These are phyloP conservation scores for Endothia cerciana DNA, from an alignment of 2,329 filamentous ascomycete genomes.

Conservation along the genomic window DNA sequence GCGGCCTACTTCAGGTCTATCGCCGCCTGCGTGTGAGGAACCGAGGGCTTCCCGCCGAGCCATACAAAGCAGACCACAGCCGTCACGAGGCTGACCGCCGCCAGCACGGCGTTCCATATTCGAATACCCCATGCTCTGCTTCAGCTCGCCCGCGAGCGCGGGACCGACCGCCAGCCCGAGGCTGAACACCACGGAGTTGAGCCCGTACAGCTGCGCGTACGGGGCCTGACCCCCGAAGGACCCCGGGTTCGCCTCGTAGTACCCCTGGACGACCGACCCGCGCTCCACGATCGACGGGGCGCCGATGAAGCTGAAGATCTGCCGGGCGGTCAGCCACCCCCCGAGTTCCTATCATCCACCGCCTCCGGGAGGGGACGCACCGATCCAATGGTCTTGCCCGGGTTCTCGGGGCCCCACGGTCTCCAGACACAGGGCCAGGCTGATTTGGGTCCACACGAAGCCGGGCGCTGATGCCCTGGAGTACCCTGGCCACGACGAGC, in stretches of 20 bases:
- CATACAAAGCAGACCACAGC: conserved; percentile 48
- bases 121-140: conserved; percentile 57
- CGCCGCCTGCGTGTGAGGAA: conserved; percentile 11
- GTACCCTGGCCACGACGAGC: conserved; percentile 54
- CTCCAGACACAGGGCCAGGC: conserved; percentile 61
- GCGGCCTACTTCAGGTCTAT: not conserved
- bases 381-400: conserved; percentile 65
- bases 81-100: conserved; percentile 48
- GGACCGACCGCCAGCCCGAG: conserved; percentile 64
- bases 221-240: conserved; percentile 61
- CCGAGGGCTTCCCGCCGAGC: conserved; percentile 48
- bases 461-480: conserved; percentile 62
- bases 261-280: conserved; percentile 57
- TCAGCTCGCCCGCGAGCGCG: conserved; percentile 55
- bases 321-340: conserved; percentile 9
- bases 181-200: conserved; percentile 67
- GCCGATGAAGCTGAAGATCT: conserved; percentile 62
- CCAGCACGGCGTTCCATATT: conserved; percentile 60
- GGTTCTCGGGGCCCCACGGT: conserved; percentile 56
- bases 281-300: conserved; percentile 61
- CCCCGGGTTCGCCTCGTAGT: conserved; percentile 56
- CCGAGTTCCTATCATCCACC: not conserved
- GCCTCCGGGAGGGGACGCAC: conserved; percentile 37
- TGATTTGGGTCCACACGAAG: conserved; percentile 63
- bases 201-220: conserved; percentile 67